Evolutionary conservation across 73 alveolate species (phyloP).

Genomic region (Symbiodinium natans): DNA sequence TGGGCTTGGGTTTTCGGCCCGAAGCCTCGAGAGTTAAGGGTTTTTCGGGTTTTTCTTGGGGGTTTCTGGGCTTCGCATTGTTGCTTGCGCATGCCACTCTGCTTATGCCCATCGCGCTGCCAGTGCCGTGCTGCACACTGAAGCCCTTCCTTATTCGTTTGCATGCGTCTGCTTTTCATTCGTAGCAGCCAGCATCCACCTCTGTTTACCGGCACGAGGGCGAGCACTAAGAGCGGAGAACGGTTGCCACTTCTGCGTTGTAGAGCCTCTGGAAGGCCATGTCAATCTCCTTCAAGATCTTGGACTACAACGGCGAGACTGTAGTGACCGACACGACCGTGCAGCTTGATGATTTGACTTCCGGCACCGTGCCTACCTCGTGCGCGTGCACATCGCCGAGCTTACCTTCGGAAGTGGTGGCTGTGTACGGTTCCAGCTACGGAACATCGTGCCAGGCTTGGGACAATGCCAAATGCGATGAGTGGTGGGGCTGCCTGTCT

Average conservation of each 20-base stretch:
- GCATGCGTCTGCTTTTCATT: too few relatives aligned
- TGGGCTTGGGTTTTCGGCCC: too few relatives aligned
- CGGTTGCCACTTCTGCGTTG: not conserved
- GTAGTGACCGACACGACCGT: conserved; percentile 1
- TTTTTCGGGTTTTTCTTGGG: too few relatives aligned
- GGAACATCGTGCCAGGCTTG: not conserved
- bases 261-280: not conserved
- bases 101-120: too few relatives aligned
- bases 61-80: too few relatives aligned
- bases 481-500: not conserved
- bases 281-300: conserved; percentile 10
- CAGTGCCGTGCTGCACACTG: too few relatives aligned
- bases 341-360: not conserved
- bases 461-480: not conserved
- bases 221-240: too few relatives aligned
- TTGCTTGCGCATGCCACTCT: too few relatives aligned
- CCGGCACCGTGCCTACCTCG: conserved; percentile 38
- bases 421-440: not conserved
- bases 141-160: too few relatives aligned
- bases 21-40: too few relatives aligned
- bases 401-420: not conserved
- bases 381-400: conserved; percentile 16
- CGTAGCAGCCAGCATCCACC: too few relatives aligned
- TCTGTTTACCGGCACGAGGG: too few relatives aligned
- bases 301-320: not conserved